Evolutionary conservation across 345 rosid species (phyloP), one percentile per base, ranked within the genome.

Genomic region (Carallia brachiata): DNA sequence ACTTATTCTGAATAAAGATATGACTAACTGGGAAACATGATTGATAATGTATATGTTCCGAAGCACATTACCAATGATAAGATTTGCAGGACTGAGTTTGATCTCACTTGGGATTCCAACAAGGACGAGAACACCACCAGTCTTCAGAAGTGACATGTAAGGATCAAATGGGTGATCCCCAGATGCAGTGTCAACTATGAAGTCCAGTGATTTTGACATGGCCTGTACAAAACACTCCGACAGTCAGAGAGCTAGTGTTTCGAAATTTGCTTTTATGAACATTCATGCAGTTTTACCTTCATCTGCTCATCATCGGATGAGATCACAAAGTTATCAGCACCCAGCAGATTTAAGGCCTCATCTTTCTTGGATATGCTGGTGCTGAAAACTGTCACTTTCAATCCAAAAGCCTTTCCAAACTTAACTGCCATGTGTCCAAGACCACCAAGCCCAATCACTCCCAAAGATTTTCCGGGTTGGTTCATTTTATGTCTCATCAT

Each of bases 391-490:
- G 96, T 91, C 30, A 89, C 96, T 16, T 63, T 68, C 74, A 91
- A 79, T 56, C 98, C 97, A 65, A 93, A 91, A 64, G 96, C 96
- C 81, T 93, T 93, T 34, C 97, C 98, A 54, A 93, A 93, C 86
- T 93, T 93, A 72, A 89, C 91, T 4, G 96, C 98, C 96, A 93
- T 86, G 80, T 89, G 98, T 16, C 97, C 97, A 18, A 93, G 98
- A 50, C 98, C 96, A 53, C 97, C 96, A 2, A 93, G 90, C 60
- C 98, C 97, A 13, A 93, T 82, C 62, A 93, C 95, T 12, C 96
- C 96, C 2, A 89, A 75, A 54, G 89, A 84, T 73, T 88, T 91
- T 19, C 97, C 97, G 12, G 93, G 82, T 73, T 89, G 90, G 62
- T 93, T 88, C 95, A 93, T 91, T 68, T 80, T 79, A 73, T 93